Conservation (phyloP, 441 rosid genomes). For the Pelargonium myrrhifolium region DNA sequence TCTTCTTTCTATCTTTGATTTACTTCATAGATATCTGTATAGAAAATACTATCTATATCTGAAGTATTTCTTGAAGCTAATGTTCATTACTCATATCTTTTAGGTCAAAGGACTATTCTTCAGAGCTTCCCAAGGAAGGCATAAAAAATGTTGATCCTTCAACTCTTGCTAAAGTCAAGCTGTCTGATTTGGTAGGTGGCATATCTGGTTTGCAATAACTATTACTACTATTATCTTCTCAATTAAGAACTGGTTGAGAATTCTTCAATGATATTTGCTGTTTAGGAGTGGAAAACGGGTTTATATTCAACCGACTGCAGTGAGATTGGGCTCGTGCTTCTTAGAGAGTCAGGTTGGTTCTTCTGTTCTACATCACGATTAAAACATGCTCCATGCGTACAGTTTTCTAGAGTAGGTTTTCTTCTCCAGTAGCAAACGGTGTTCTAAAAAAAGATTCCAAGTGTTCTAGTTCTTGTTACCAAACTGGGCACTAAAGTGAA, state of each 20-base stretch:
- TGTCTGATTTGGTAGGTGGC: constrained; percentile 61
- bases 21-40: background rate
- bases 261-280: constrained; percentile 15
- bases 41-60: constrained; percentile 14
- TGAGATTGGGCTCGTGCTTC: constrained; percentile 71
- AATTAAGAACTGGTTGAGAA: constrained; percentile 11
- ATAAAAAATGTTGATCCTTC: constrained; percentile 39
- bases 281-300: constrained; percentile 74
- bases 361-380: background rate
- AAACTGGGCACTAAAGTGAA: background rate
- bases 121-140: constrained; percentile 43
- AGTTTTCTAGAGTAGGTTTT: background rate
- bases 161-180: constrained; percentile 41
- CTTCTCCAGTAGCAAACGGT: background rate
- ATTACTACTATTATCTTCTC: constrained; percentile 6
- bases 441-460: too few species aligned
- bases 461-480: background rate
- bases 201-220: constrained; percentile 16
- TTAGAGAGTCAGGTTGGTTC: constrained; percentile 58
- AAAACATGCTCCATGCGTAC: background rate
- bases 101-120: constrained; percentile 56
- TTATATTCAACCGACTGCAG: constrained; percentile 82
- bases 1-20: background rate
- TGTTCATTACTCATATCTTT: constrained; percentile 14
- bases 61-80: background rate